Evolutionary conservation across 805 yeast species (phyloP).

Genomic region (Zygoascus tannicola): DNA sequence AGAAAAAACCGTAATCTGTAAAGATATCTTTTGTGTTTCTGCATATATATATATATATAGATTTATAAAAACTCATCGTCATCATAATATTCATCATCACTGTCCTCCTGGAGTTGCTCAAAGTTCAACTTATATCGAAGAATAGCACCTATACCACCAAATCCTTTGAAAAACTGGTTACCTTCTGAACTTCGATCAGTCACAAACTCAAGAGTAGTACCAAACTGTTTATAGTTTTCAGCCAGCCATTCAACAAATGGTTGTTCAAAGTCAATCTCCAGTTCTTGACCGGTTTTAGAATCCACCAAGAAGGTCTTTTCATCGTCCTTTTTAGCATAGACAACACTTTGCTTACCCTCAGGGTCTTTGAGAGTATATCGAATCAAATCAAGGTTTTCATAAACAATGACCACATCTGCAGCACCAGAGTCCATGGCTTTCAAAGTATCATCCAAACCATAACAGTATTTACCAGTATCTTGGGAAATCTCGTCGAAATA

Average conservation of each 20-base stretch:
- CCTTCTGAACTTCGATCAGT: conserved; percentile 97
- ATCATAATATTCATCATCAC: conserved; percentile 78
- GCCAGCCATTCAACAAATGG: conserved; percentile 95
- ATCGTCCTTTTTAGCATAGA: conserved; percentile 61
- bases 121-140: conserved; percentile 95
- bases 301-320: conserved; percentile 72
- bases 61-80: conserved; percentile 11
- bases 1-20: background rate
- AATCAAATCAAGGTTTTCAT: conserved; percentile 78
- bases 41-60: background rate
- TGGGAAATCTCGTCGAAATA: conserved; percentile 97
- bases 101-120: conserved; percentile 84
- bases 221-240: conserved; percentile 86
- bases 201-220: conserved; percentile 93
- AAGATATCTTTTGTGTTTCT: background rate
- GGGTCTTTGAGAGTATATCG: conserved; percentile 78
- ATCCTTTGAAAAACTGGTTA: conserved; percentile 95
- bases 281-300: conserved; percentile 79
- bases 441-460: conserved; percentile 92
- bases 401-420: conserved; percentile 83
- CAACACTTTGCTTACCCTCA: conserved; percentile 69
- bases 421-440: conserved; percentile 97
- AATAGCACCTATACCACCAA: conserved; percentile 98
- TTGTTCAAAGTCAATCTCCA: conserved; percentile 80
- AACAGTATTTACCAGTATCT: conserved; percentile 96